Conservation (phyloP, 192 early-diverging fungal genomes). For the Polychytrium aggregatum region DNA sequence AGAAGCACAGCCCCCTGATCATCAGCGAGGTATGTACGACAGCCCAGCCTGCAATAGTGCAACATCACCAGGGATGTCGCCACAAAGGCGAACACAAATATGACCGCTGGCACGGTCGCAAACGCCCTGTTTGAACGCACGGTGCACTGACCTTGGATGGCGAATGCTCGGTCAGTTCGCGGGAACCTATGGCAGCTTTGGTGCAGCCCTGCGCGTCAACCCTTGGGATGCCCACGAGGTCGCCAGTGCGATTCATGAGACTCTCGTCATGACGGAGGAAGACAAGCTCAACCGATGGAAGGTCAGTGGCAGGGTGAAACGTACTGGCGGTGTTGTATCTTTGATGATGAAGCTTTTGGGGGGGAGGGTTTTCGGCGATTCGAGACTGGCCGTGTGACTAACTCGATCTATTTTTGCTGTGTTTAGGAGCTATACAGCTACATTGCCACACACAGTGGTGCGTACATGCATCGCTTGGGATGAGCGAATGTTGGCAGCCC, state of each 20-base stretch:
- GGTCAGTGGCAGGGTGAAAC: constrained; percentile 3
- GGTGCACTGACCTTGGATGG: constrained; percentile 3
- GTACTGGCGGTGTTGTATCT: too few species aligned
- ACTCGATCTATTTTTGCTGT: too few species aligned
- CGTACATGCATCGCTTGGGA: constrained; percentile 3
- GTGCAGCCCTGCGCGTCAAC: constrained; percentile 41
- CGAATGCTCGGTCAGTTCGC: constrained; percentile 24
- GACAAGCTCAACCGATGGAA: constrained; percentile 39
- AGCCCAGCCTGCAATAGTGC: too few species aligned
- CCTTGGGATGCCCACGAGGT: constrained; percentile 43
- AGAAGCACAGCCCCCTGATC: constrained; percentile 36
- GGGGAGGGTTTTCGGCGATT: too few species aligned
- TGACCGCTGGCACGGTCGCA: too few species aligned
- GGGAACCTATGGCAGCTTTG: constrained; percentile 43
- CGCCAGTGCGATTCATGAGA: constrained; percentile 29
- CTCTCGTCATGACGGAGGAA: constrained; percentile 26
- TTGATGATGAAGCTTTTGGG: neutral
- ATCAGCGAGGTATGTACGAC: constrained; percentile 38
- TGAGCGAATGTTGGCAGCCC: too few species aligned
- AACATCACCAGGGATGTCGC: too few species aligned
- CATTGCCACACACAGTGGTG: constrained; percentile 25
- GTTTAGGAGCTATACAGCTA: constrained; percentile 25
- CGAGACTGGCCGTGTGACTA: too few species aligned
- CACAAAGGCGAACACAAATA: too few species aligned
- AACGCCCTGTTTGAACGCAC: too few species aligned